Conservation (phyloP, 306 rosid species). For the Trifolium pratense region DNA sequence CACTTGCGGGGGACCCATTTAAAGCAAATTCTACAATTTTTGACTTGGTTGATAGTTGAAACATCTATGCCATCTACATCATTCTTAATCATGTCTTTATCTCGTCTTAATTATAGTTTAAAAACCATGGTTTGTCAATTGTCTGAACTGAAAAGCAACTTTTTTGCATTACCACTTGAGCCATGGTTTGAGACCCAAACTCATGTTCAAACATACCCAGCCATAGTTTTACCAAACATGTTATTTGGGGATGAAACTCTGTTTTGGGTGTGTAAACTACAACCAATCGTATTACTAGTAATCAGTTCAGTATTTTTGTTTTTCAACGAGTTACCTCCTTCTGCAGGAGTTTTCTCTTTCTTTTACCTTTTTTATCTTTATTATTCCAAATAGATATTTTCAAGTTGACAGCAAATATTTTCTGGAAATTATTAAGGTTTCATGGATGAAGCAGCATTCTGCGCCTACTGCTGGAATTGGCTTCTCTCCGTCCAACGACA, state of each 20-base stretch:
- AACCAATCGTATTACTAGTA: not conserved
- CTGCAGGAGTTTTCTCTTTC: constrained; percentile 26
- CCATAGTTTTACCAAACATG: constrained; percentile 1
- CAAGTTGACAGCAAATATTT: constrained; percentile 10
- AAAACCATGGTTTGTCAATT: not conserved
- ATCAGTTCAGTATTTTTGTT: constrained; percentile 32
- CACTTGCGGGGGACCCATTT: no score
- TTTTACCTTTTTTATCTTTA: constrained; percentile 32
- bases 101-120: constrained; percentile 9
- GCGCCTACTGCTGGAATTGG: constrained; percentile 98
- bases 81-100: constrained; percentile 13
- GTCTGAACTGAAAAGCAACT: not conserved
- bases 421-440: constrained; percentile 53
- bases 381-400: constrained; percentile 23
- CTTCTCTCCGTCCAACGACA: constrained; percentile 97
- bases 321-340: constrained; percentile 4
- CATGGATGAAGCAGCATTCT: constrained; percentile 98
- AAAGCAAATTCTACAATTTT: not conserved
- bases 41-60: constrained; percentile 25
- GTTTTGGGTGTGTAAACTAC: constrained; percentile 22
- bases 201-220: not conserved
- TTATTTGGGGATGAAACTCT: not conserved
- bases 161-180: constrained; percentile 4
- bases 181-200: constrained; percentile 13
- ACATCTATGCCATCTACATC: constrained; percentile 27